Conservation (phyloP, 441 rosid species). For the Populus hybrid region DNA sequence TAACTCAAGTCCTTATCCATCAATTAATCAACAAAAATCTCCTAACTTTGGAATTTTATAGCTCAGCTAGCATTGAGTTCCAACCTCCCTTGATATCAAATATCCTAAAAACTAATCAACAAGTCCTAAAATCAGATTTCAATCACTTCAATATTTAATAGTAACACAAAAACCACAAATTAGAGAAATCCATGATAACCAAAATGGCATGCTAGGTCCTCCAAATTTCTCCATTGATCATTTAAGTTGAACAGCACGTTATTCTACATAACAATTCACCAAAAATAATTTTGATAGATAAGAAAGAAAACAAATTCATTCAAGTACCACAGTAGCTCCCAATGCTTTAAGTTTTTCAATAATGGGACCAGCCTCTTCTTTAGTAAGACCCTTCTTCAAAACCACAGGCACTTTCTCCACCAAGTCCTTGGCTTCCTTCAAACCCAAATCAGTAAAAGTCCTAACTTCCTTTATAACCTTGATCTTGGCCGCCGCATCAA, state of each 20-base stretch:
- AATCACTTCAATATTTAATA: neutral
- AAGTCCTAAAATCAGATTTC: neutral
- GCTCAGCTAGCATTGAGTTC: no score
- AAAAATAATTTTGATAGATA: neutral
- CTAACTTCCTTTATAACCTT: constrained; percentile 79
- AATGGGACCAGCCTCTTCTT: constrained; percentile 68
- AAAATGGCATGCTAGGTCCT: neutral
- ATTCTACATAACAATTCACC: constrained; percentile 17
- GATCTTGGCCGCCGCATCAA: constrained; percentile 57
- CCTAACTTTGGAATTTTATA: no score
- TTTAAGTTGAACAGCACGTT: neutral
- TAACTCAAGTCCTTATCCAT: no score
- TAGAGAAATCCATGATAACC: neutral
- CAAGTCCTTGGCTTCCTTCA: constrained; percentile 81
- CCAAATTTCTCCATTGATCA: neutral
- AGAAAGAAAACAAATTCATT: constrained; percentile 13
- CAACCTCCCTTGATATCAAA: no score
- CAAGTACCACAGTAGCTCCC: constrained; percentile 35
- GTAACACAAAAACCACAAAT: neutral
- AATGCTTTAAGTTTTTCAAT: constrained; percentile 51
- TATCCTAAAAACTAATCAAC: no score
- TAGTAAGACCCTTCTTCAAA: constrained; percentile 70
- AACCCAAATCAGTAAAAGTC: constrained; percentile 59
- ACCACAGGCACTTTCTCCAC: constrained; percentile 70
- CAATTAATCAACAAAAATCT: no score